A percentile compares a stretch with the other conserved stretches of the same genome.
phyloP scores from a whole-genome alignment of 148 eudicot genomes.

The Rhododendron simsii region DNA sequence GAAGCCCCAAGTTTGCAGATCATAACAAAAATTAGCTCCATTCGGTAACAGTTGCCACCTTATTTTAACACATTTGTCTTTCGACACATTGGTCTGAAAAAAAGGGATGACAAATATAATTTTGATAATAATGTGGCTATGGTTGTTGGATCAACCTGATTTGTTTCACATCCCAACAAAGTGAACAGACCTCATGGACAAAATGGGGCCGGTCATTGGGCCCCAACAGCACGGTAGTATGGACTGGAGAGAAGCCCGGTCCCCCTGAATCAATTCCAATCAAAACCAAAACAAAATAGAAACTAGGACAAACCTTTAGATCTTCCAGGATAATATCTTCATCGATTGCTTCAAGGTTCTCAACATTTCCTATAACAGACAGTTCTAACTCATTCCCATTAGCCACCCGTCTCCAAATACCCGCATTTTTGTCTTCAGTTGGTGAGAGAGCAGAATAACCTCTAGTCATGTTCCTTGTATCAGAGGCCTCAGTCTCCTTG shows the following conservation, averaged over 20 bases:
- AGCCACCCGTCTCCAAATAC: slow-evolving; percentile 26
- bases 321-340: slow-evolving; percentile 62
- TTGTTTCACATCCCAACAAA: not conserved
- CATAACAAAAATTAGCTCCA: not conserved
- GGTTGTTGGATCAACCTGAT: not conserved
- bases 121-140: not conserved
- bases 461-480: slow-evolving; percentile 37
- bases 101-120: not conserved
- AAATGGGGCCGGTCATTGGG: not conserved
- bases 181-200: not conserved
- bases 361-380: slow-evolving; percentile 45
- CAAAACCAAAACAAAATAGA: slow-evolving; percentile 4
- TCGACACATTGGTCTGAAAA: not conserved
- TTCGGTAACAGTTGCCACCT: not conserved
- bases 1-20: not conserved
- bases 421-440: slow-evolving; percentile 35
- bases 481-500: slow-evolving; percentile 45
- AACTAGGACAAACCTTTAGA: slow-evolving; percentile 49
- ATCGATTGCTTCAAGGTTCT: slow-evolving; percentile 39
- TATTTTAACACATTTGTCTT: not conserved
- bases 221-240: not conserved
- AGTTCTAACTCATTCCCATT: slow-evolving; percentile 66
- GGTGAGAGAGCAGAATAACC: slow-evolving; percentile 64
- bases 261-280: not conserved
- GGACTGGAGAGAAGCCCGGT: not conserved